These are phyloP conservation scores for Astragalus membranaceus DNA, from an alignment of 306 rosid genomes.

Conservation along the genomic window DNA sequence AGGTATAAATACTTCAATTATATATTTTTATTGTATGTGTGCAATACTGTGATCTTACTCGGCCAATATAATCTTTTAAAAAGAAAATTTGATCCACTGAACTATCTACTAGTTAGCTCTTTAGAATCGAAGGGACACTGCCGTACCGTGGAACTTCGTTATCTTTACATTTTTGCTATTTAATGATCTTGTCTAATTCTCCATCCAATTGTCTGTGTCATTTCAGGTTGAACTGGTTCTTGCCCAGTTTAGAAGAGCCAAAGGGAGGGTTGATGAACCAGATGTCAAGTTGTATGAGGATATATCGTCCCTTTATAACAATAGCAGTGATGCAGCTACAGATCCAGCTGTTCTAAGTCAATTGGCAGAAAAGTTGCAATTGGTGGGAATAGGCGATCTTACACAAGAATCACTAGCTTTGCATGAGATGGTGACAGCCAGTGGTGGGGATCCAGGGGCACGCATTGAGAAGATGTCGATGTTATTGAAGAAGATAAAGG, in stretches of 20 bases:
- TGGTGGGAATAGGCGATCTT: conserved; percentile 72
- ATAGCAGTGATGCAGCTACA: conserved; percentile 40
- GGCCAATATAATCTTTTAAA: not conserved
- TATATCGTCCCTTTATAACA: conserved; percentile 49
- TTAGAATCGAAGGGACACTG: not conserved
- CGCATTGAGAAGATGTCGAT: conserved; percentile 80
- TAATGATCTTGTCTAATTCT: conserved; percentile 13
- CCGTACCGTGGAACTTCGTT: not conserved
- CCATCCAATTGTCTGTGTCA: conserved; percentile 10
- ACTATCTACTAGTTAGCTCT: not conserved
- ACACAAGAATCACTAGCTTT: conserved; percentile 85
- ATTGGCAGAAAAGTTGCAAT: conserved; percentile 71
- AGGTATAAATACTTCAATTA: conserved; percentile 43
- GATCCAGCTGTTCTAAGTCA: conserved; percentile 56
- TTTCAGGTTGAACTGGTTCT: conserved; percentile 92
- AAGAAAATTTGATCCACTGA: not conserved
- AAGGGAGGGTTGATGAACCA: conserved; percentile 64
- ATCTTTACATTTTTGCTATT: not conserved
- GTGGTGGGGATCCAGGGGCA: conserved; percentile 81
- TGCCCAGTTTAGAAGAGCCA: conserved; percentile 90
- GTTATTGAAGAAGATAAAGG: conserved; percentile 76
- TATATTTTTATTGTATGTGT: not conserved
- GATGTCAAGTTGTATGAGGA: conserved; percentile 73
- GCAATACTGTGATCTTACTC: not conserved
- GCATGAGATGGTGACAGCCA: conserved; percentile 82